These are phyloP conservation scores for Colletotrichum sp. DNA, from an alignment of 2,329 filamentous ascomycete genomes.

Conservation along the genomic window DNA sequence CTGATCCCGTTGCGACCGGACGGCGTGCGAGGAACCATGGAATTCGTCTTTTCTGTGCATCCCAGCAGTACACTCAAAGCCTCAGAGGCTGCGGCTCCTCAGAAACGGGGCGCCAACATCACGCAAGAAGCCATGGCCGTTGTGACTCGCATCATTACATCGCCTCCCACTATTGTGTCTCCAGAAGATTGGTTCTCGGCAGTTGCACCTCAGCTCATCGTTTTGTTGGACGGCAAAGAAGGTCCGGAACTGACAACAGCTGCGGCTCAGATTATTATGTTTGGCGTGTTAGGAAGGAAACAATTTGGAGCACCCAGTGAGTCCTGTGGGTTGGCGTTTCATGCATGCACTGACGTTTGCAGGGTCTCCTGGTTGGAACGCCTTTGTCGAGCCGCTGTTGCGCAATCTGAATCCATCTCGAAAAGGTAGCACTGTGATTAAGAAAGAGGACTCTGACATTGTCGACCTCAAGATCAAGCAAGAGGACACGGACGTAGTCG, in stretches of 20 bases:
- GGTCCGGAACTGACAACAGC: constrained; percentile 63
- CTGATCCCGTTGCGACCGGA: constrained; percentile 64
- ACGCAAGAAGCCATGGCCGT: constrained; percentile 72
- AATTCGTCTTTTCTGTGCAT: constrained; percentile 75
- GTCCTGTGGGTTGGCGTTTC: not conserved
- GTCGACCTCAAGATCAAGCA: constrained; percentile 22
- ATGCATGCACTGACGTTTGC: not conserved
- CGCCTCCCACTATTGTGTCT: constrained; percentile 58
- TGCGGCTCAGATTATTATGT: constrained; percentile 67
- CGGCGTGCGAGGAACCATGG: constrained; percentile 71
- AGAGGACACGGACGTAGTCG: constrained; percentile 42
- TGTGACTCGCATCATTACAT: constrained; percentile 65
- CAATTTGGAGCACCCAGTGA: constrained; percentile 66
- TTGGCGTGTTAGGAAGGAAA: constrained; percentile 69
- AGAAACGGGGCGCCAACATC: constrained; percentile 66
- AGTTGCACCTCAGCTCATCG: constrained; percentile 65
- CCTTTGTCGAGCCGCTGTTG: constrained; percentile 65
- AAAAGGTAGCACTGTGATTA: constrained; percentile 24
- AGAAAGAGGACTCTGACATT: constrained; percentile 22
- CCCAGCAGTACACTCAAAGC: constrained; percentile 51
- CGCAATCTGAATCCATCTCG: constrained; percentile 51
- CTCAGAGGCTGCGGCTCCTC: constrained; percentile 46
- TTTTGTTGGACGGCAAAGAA: constrained; percentile 64
- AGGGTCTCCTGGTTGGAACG: constrained; percentile 66
- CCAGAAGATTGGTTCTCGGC: constrained; percentile 64